Evolutionary conservation across 108 stramenopile genomes (phyloP), one percentile per base, ranked within the genome.

Genomic region (Nitzschia palea): DNA sequence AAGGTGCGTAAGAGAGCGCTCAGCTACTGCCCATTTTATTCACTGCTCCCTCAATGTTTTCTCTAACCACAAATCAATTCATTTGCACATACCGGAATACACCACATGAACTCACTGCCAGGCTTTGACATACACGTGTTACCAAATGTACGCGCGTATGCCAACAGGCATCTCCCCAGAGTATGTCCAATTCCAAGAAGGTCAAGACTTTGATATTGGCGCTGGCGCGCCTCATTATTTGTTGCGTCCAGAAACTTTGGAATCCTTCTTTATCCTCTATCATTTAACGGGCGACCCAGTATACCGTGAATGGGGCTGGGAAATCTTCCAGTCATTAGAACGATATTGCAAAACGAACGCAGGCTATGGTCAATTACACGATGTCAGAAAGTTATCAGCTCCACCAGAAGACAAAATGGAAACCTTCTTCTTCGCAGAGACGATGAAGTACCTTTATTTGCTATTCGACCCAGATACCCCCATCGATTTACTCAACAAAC

Each of bases 231-330:
- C 84, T 12, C 91, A 85, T 55, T 96, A 97, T 69, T 76, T 97
- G 37, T 67, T 99, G 31, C 78, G 98, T 25, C 96, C 97, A 9
- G 98, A 98, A 73, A 81, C 90, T 9, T 90, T 96, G 10, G 97
- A 98, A 50, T 72, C 66, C 35, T 74, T 84, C 35, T 84, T 85
- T 52, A 63, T 88, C 56, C 61, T 88, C 32, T 64, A 85, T 54
- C 87, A 90, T 53, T 50, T 94, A 14, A 97, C 96, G 5, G 93
- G 93, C 12, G 94, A 97, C 83, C 95, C 95, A 26, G 82, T 95
- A 30, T 98, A 96, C 77, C 77, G 98, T 12, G 96, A 99, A 65
- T 99, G 97, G 96, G 94, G 95, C 26, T 97, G 96, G 96, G 90
- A 97, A 67, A 81, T 97, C 6, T 98, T 91, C 58, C 82, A 91